Evolutionary conservation across 306 rosid species (phyloP).

Genomic region (Sechiopsis laciniata): DNA sequence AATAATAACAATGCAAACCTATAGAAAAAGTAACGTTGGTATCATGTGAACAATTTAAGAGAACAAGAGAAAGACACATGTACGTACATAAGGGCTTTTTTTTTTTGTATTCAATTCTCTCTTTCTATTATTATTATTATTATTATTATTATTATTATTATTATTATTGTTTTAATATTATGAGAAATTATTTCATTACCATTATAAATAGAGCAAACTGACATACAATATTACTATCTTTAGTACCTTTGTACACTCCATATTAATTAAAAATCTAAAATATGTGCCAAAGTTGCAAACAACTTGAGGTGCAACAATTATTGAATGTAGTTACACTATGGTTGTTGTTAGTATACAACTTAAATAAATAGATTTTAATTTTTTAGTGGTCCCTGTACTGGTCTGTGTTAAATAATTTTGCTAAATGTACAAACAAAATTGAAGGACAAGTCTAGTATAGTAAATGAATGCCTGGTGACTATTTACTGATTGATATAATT

Average conservation of each 20-base stretch:
- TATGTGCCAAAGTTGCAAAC: background rate
- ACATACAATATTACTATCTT: no score
- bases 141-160: no score
- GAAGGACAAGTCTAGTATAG: background rate
- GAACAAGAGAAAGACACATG: no score
- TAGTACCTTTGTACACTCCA: background rate
- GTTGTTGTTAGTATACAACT: background rate
- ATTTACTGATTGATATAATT: background rate
- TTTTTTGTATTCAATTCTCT: no score
- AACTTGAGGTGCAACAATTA: background rate
- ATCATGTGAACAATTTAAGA: no score
- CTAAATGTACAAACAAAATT: background rate
- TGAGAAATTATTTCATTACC: no score
- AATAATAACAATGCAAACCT: no score
- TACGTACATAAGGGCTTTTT: no score
- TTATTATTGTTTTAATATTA: no score
- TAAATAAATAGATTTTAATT: background rate
- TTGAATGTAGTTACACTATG: background rate
- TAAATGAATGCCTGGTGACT: background rate
- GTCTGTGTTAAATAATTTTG: background rate
- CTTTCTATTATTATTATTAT: no score
- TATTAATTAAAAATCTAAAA: background rate
- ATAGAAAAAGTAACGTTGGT: no score
- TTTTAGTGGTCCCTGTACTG: background rate
- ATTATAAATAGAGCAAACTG: no score